phyloP scores from a whole-genome alignment of 176 grass and related monocot species.

The Avena sativa region DNA sequence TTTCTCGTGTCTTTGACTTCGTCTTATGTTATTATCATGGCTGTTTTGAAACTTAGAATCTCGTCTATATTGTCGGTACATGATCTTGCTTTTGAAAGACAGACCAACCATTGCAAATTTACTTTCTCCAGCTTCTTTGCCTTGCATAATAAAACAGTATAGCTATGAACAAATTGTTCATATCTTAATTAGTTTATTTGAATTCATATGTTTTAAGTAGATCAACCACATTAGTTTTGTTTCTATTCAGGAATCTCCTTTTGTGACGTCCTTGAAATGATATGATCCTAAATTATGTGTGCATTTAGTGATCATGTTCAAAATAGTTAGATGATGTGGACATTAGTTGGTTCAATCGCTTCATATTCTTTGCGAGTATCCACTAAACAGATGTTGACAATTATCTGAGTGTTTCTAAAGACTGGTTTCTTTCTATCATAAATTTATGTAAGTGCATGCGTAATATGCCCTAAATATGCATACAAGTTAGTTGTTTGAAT shows the following conservation, averaged over 20 bases:
- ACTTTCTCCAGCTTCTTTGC: neutral
- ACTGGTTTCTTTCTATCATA: neutral
- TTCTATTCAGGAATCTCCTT: neutral
- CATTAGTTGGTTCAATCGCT: conserved; percentile 16
- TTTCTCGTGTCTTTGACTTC: neutral
- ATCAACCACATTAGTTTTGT: neutral
- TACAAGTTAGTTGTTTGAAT: neutral
- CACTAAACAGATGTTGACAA: conserved; percentile 23
- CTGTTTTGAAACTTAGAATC: neutral
- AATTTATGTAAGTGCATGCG: neutral
- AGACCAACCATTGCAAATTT: neutral
- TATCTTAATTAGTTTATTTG: conserved; percentile 21
- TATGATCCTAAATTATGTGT: conserved; percentile 5
- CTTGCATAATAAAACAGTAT: neutral
- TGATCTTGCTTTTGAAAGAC: no score
- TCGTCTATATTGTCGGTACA: neutral
- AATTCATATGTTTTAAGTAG: neutral
- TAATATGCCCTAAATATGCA: neutral
- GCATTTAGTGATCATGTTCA: neutral
- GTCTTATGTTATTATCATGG: conserved; percentile 1
- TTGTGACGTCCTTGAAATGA: neutral
- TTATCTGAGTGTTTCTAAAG: conserved; percentile 1
- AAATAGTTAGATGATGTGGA: conserved; percentile 24
- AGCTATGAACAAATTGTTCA: neutral
- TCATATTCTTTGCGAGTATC: neutral